These are phyloP conservation scores for Dipteronia dyeriana DNA, from an alignment of 345 rosid species.

Conservation along the genomic window DNA sequence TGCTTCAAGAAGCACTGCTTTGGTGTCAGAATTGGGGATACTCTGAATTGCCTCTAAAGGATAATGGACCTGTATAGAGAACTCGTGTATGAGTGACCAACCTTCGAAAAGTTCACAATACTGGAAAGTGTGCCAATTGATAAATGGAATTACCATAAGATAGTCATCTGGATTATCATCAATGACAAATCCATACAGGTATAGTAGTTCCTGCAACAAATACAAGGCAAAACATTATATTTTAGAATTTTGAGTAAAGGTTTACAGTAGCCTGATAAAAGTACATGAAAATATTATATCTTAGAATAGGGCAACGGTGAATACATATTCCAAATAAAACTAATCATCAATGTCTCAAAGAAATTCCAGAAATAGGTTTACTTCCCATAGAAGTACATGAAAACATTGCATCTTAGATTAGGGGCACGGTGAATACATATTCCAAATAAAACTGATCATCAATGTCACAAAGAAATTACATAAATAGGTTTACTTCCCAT, in stretches of 20 bases:
- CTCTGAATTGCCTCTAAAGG: slow-evolving; percentile 80
- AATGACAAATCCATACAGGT: slow-evolving; percentile 91
- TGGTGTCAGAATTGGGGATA: slow-evolving; percentile 68
- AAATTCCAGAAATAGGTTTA: neutral
- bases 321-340: neutral
- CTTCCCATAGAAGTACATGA: neutral
- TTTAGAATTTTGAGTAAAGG: neutral
- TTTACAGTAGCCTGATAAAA: slow-evolving; percentile 1
- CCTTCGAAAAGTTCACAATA: neutral
- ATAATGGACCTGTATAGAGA: slow-evolving; percentile 67
- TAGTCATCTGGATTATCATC: slow-evolving; percentile 86
- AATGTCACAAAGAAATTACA: neutral
- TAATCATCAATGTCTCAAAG: neutral
- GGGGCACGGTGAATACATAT: neutral
- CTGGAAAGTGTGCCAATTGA: neutral
- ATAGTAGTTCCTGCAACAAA: slow-evolving; percentile 73
- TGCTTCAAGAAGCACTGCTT: slow-evolving; percentile 78
- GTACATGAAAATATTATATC: neutral
- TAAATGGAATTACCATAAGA: slow-evolving; percentile 65
- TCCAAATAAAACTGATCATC: neutral
- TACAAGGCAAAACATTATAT: slow-evolving; percentile 2
- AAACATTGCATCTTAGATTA: neutral
- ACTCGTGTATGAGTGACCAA: neutral
- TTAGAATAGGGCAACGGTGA: neutral
- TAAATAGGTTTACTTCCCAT: neutral